Evolutionary conservation across 805 yeast species (phyloP).

Genomic region (Candida ponderosae): DNA sequence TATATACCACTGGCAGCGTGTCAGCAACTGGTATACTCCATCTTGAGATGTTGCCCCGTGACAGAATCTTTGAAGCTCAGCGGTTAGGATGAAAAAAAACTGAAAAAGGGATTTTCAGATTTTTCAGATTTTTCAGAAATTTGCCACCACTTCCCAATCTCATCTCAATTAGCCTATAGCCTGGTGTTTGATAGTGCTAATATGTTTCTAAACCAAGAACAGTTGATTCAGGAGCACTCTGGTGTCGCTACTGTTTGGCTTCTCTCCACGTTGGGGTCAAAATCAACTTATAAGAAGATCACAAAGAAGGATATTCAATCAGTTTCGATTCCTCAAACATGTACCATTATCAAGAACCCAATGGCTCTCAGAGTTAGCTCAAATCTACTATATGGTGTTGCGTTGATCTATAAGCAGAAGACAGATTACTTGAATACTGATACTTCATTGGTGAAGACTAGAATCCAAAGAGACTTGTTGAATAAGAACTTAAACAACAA

Average conservation of each 20-base stretch:
- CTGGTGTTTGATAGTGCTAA: not conserved
- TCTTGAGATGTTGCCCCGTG: not conserved
- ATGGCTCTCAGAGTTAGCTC: constrained; percentile 28
- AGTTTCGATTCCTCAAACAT: constrained; percentile 36
- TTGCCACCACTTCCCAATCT: not conserved
- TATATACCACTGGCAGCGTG: no score
- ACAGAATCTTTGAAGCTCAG: not conserved
- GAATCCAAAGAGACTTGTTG: constrained; percentile 15
- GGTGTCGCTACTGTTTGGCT: constrained; percentile 26
- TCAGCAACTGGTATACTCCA: no score
- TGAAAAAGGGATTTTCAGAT: not conserved
- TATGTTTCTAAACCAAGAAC: constrained; percentile 10
- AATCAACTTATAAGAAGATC: constrained; percentile 19
- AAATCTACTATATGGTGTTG: constrained; percentile 36
- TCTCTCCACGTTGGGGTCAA: constrained; percentile 34
- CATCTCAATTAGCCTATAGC: not conserved
- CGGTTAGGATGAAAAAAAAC: not conserved
- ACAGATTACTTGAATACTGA: constrained; percentile 33
- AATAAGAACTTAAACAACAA: constrained; percentile 1
- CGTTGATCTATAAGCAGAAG: constrained; percentile 39
- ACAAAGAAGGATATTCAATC: constrained; percentile 26
- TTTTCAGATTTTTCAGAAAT: not conserved
- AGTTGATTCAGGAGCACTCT: constrained; percentile 13
- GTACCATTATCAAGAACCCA: constrained; percentile 21
- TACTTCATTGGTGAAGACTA: constrained; percentile 12